Base-by-base conservation (phyloP, 2,329 filamentous ascomycete genomes). In the Botrytis galanthina region DNA sequence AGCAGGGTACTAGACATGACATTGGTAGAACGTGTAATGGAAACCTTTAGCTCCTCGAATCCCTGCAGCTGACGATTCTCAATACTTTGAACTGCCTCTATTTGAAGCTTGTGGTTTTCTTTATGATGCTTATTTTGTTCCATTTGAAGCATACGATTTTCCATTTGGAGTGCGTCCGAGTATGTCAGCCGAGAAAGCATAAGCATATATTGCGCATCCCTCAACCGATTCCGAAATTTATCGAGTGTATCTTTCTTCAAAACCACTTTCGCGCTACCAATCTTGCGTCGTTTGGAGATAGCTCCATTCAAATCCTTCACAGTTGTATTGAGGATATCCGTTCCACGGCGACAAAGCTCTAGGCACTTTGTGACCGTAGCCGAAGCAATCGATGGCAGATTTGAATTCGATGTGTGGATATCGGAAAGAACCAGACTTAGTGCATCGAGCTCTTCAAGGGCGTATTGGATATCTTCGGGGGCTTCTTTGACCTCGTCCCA, bases 401-500 rank as follows among this genome's bases (percentile, higher is more conserved):
- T 29, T 22, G 20, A 20, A n/a, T 37, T 6, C 2, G 60, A 32
- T 4, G 12, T 48, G 10, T 32, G n/a, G 4, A 70, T 35, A 14
- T 59, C 68, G 32, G 37, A 39, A 26, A 70, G 37, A 6, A 70
- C 12, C 20, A 42, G 14, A 39, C 37, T 46, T 20, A 48, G 4
- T 22, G 39, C n/a, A 2, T 70, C 54, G 54, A 70, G 51, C 39
- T 70, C 54, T 35, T 44, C 32, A n/a, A 70, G 42, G 16, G 54
- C 4, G 22, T 70, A 20, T n/a, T 29, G 68, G 26, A 54, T 14
- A 70, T 70, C 39, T 35, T 61, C 32, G 8, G 68, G 42, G 16
- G 68, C 57, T n/a, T 70, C 68, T 46, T 70, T 48, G 5, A 70
- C 39, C 7, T 42, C 12, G 3, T 62, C 57, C 42, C 68, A 70